Evolutionary conservation across 2,329 filamentous ascomycete genomes (phyloP).

Genomic region (Sphaerostilbella broomeana): DNA sequence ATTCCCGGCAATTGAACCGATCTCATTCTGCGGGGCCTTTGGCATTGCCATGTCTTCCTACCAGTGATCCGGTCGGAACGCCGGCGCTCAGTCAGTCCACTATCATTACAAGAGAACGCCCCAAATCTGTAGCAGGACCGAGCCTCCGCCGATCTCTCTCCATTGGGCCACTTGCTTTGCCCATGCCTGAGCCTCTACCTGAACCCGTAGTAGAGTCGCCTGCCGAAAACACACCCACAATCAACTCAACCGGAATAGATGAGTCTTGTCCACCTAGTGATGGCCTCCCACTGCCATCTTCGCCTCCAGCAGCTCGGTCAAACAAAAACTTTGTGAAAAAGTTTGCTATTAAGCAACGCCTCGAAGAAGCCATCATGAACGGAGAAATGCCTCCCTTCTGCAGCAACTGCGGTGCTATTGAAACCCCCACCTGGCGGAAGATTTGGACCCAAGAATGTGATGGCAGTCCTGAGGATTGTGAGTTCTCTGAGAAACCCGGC

Average conservation of each 20-base stretch:
- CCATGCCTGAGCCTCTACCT: slow-evolving; percentile 31
- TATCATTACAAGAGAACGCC: slow-evolving; percentile 14
- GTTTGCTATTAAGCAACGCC: slow-evolving; percentile 50
- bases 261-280: slow-evolving; percentile 40
- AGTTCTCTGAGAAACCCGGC: slow-evolving; percentile 66
- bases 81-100: slow-evolving; percentile 32
- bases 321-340: slow-evolving; percentile 62
- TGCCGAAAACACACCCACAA: neutral
- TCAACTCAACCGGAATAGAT: slow-evolving; percentile 27
- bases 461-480: slow-evolving; percentile 59
- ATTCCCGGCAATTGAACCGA: slow-evolving; percentile 24
- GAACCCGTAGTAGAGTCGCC: slow-evolving; percentile 8
- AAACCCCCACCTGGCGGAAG: slow-evolving; percentile 94
- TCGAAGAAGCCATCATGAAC: slow-evolving; percentile 60
- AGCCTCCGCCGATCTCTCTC: slow-evolving; percentile 35
- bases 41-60: slow-evolving; percentile 30
- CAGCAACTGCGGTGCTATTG: slow-evolving; percentile 86
- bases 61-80: slow-evolving; percentile 46
- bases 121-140: slow-evolving; percentile 27
- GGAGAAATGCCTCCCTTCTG: slow-evolving; percentile 87
- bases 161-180: slow-evolving; percentile 26
- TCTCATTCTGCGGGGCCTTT: slow-evolving; percentile 34
- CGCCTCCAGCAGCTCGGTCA: slow-evolving; percentile 41
- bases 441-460: slow-evolving; percentile 73
- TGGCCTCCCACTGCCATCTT: slow-evolving; percentile 28